Evolutionary conservation across 768 basidiomycete genomes (phyloP).

Genomic region (Daedaleopsis nitida): DNA sequence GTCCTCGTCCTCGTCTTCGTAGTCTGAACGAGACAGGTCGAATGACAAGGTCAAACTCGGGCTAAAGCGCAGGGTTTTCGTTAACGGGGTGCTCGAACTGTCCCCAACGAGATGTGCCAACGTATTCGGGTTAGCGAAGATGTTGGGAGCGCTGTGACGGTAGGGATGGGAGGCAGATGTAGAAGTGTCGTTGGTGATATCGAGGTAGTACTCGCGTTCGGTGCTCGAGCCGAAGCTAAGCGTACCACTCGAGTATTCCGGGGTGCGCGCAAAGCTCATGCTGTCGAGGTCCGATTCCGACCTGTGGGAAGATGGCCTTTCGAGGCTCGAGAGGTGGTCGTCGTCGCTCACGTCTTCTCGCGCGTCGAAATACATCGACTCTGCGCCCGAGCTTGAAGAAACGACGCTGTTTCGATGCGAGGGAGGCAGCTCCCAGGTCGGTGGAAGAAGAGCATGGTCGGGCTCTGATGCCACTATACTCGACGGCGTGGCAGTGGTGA

Average conservation of each 20-base stretch:
- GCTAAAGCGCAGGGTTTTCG: constrained; percentile 18
- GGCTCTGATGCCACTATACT: background rate
- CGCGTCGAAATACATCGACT: constrained; percentile 14
- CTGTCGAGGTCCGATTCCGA: constrained; percentile 27
- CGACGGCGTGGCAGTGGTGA: constrained; percentile 4
- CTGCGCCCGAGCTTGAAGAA: constrained; percentile 2
- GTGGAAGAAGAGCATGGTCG: background rate
- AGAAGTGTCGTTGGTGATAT: background rate
- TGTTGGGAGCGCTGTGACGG: background rate
- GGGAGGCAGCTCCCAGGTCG: background rate
- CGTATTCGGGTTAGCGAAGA: constrained; percentile 6
- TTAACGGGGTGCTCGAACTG: constrained; percentile 6
- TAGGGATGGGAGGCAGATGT: constrained; percentile 6
- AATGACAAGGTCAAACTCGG: constrained; percentile 14
- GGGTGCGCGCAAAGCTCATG: constrained; percentile 31
- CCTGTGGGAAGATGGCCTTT: constrained; percentile 1
- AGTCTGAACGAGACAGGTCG: constrained; percentile 12
- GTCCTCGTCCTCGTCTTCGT: constrained; percentile 2
- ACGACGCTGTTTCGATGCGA: background rate
- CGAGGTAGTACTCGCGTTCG: constrained; percentile 2
- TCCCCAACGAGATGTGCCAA: constrained; percentile 8
- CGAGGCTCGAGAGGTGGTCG: constrained; percentile 2
- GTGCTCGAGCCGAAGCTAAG: constrained; percentile 13
- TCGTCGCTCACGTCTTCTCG: constrained; percentile 9
- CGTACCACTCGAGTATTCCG: constrained; percentile 13